Percentiles rank a stretch among this genome's conserved stretches.
Conservation (phyloP, 208 protist species). For the Trypanosoma grayi region DNA sequence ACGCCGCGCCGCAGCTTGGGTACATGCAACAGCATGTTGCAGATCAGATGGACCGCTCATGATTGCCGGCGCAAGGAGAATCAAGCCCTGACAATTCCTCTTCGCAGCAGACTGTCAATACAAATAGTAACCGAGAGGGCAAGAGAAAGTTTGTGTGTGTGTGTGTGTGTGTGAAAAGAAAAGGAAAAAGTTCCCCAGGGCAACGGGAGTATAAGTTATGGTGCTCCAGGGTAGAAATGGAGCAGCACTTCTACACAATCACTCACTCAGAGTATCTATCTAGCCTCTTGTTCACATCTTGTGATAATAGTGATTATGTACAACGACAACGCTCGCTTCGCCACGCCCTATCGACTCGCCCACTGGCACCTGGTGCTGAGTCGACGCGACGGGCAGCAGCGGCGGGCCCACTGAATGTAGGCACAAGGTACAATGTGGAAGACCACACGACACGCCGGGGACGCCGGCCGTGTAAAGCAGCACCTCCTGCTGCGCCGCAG, state of each 20-base stretch:
- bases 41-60: neutral
- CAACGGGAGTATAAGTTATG: too few relatives aligned
- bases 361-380: neutral
- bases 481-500: neutral
- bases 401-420: neutral
- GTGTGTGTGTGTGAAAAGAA: neutral
- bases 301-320: conserved; percentile 29
- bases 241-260: too few relatives aligned
- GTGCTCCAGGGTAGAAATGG: too few relatives aligned
- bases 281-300: conserved; percentile 1
- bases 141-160: too few relatives aligned
- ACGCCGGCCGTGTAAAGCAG: conserved; percentile 14
- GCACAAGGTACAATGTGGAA: conserved; percentile 24
- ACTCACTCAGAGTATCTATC: too few relatives aligned
- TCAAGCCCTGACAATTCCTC: too few relatives aligned
- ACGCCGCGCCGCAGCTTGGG: neutral
- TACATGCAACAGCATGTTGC: neutral
- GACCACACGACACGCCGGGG: conserved; percentile 20
- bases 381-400: neutral
- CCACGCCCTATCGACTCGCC: neutral
- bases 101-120: too few relatives aligned
- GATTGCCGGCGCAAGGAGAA: neutral
- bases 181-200: neutral
- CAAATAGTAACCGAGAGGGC: too few relatives aligned
- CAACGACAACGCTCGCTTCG: conserved; percentile 12